Evolutionary conservation across 148 eudicot species (phyloP), one percentile per base, ranked within the genome.

Genomic region (Chenopodium album): DNA sequence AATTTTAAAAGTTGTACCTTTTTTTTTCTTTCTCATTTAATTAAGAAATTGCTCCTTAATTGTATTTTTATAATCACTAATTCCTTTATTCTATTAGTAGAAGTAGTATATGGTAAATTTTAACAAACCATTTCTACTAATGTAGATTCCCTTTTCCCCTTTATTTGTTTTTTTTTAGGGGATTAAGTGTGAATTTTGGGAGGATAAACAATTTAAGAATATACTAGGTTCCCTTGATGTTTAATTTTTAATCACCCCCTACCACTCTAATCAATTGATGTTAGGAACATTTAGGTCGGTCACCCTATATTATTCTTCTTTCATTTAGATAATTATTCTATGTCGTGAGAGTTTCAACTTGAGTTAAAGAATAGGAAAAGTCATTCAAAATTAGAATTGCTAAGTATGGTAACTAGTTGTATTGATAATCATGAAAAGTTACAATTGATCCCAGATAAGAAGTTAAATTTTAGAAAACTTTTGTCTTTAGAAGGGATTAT

Each of bases 1-100:
- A 85, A 79, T 87, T 56, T 56, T 14, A 77, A 80, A 87, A 80
- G 60, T 29, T 71, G n/a, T 41, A 78, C 79, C 69, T 85, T 48
- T 32, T 64, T 20, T 78, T 34, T 65, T 85, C 37, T 26, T 20
- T 78, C 34, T 65, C 32, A 3, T 22, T 23, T 69, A 10, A 11
- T 6, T 41, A 37, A 12, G 8, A 32, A 7, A 12, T 73, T 73
- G 48, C 47, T 26, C 34, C 31, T 73, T 73, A 71, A 71, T 71
- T 71, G 12, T 46, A 47, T 9, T 22, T 73, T 20, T n/a, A 4
- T 10, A 46, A 8, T 73, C 23, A 46, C 11, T 34, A 22, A 7
- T 37, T 47, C 17, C 69, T 65, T 26, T 65, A 65, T 65, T 65
- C 31, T 65, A n/a, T 26, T 65, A 23, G 3, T 26, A 65, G 69